Conservation (phyloP, 495 filamentous ascomycete genomes). For the Parmelia sp. region DNA sequence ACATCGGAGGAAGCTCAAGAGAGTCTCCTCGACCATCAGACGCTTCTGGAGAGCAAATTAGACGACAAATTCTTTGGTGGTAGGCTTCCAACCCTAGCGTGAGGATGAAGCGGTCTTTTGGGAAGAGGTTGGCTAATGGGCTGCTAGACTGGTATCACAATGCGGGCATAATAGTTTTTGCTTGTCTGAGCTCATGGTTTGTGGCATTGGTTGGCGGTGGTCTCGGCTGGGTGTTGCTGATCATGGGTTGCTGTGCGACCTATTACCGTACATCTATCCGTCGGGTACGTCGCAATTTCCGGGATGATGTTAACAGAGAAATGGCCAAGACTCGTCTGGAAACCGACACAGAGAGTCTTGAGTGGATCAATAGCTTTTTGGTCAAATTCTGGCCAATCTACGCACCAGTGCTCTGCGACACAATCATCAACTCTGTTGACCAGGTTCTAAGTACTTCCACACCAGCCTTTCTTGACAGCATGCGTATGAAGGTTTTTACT, state of each 20-base stretch:
- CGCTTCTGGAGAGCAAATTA: conserved; percentile 74
- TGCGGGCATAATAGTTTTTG: conserved; percentile 83
- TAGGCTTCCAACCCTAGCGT: conserved; percentile 33
- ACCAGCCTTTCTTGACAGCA: conserved; percentile 85
- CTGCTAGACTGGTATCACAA: conserved; percentile 89
- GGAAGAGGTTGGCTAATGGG: conserved; percentile 6
- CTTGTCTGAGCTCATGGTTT: conserved; percentile 85
- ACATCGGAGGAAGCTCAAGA: conserved; percentile 50
- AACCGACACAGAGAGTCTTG: conserved; percentile 85
- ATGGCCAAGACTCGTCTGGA: conserved; percentile 84
- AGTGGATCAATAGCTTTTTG: conserved; percentile 99
- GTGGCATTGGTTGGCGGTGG: conserved; percentile 84
- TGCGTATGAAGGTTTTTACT: conserved; percentile 84
- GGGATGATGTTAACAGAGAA: conserved; percentile 90
- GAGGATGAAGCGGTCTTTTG: not conserved
- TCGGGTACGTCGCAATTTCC: conserved; percentile 88
- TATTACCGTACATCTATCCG: conserved; percentile 96
- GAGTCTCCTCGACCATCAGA: conserved; percentile 78
- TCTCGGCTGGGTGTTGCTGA: conserved; percentile 82
- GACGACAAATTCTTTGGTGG: conserved; percentile 90
- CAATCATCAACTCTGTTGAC: conserved; percentile 87
- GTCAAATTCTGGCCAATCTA: conserved; percentile 99
- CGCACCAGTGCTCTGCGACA: conserved; percentile 83
- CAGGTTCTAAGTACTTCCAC: conserved; percentile 89
- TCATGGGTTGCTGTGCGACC: conserved; percentile 86